Percentiles rank a stretch among this genome's conserved stretches.
Evolutionary conservation across 2,329 filamentous ascomycete genomes (phyloP).

Genomic region (Sarocladium kiliense): DNA sequence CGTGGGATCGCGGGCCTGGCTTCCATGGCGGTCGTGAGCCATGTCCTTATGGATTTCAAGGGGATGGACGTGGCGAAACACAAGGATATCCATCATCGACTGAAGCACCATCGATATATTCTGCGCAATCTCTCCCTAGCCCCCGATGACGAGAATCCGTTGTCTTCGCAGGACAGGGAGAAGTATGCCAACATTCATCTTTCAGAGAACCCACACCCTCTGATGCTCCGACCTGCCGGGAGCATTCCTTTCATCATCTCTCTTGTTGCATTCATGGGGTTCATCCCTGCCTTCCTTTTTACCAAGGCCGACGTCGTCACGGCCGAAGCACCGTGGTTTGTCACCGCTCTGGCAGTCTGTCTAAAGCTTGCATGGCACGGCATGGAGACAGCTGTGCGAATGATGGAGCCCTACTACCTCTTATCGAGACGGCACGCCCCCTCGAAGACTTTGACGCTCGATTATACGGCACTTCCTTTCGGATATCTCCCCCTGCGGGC

Average conservation of each 20-base stretch:
- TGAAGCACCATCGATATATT: conserved; percentile 63
- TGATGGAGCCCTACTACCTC: conserved; percentile 71
- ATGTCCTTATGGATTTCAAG: conserved; percentile 70
- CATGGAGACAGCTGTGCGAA: conserved; percentile 63
- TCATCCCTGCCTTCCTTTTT: conserved; percentile 61
- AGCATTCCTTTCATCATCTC: conserved; percentile 56
- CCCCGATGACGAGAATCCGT: conserved; percentile 50
- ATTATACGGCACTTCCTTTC: conserved; percentile 69
- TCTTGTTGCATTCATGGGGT: conserved; percentile 48
- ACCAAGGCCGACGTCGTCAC: conserved; percentile 48
- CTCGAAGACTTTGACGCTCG: conserved; percentile 60
- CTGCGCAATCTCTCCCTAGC: conserved; percentile 67
- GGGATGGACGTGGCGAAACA: conserved; percentile 64
- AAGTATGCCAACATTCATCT: conserved; percentile 44
- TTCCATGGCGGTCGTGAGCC: conserved; percentile 68
- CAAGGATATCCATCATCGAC: conserved; percentile 60
- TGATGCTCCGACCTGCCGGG: conserved; percentile 59
- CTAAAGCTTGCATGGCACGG: conserved; percentile 66
- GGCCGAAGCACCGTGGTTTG: conserved; percentile 58
- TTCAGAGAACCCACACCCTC: conserved; percentile 59
- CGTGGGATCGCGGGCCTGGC: conserved; percentile 70
- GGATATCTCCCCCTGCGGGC: conserved; percentile 59
- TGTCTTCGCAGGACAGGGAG: conserved; percentile 36
- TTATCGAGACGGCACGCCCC: conserved; percentile 62
- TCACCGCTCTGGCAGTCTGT: conserved; percentile 60